Evolutionary conservation across 2,329 filamentous ascomycete species (phyloP), one percentile per base, ranked within the genome.

Genomic region (Biscogniauxia marginata): DNA sequence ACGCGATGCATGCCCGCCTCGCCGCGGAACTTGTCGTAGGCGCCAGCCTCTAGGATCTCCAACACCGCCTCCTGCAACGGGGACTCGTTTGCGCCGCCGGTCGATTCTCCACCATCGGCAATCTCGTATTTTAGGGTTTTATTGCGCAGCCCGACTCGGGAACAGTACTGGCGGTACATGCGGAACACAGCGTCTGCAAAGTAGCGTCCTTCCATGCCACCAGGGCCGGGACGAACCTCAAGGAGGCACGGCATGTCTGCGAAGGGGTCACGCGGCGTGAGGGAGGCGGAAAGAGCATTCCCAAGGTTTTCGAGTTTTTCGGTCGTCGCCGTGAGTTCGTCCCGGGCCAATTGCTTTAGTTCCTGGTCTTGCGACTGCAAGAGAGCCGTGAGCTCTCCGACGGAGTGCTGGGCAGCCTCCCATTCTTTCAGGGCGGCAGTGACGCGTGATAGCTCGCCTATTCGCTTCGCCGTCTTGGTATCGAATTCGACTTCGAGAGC

Each of bases 1-100:
- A 99, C 95, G 23, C 95, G 85, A 72, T 99, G 95, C 63, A 99
- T 95, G 25, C 95, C 95, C 3, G 93, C 91, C 74, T 99, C 95
- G 65, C 88, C 88, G 58, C 93, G 84, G 66, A 99, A 84, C 1
- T 85, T 69, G 58, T 89, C 90, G 73, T 96, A 99, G 20, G 92
- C 87, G 24, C 91, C 91, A 1, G 84, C 76, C 50, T 86, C 83
- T 56, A 88, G 84, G 34, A 99, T 79, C 71, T 97, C 92, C 22
- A 99, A 81, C 21, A 99, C 85, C 7, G 91, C 95, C 77, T 98
- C 95, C 54, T 89, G 86, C 2, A 98, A 79, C 6, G 91, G 87
- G 22, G 83, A 76, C 60, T 92, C 89, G 3, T 81, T 79, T 7
- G 77, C 75, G 50, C 82, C 82, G 11, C 82, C 81, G 0, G 79